A percentile compares a stretch with the other conserved stretches of the same genome.
These are phyloP conservation scores for Lepidium aucheri DNA, from an alignment of 345 rosid species.

Conservation along the genomic window DNA sequence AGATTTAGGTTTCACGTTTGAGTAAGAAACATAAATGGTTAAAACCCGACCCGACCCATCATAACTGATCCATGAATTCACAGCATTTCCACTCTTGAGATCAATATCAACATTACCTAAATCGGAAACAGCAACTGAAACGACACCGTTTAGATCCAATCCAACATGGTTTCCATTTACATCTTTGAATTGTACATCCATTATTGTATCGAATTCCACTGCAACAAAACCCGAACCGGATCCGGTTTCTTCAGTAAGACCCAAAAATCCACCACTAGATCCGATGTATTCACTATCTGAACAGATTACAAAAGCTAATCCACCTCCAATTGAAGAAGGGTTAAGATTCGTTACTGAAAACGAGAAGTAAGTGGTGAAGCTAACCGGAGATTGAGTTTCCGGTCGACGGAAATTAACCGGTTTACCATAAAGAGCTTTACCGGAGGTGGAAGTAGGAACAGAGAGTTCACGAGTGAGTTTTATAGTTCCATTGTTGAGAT, in stretches of 20 bases:
- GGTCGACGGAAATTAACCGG: slow-evolving; percentile 70
- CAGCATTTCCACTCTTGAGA: slow-evolving; percentile 83
- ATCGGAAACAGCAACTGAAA: slow-evolving; percentile 63
- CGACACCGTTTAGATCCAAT: slow-evolving; percentile 74
- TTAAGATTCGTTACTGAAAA: slow-evolving; percentile 67
- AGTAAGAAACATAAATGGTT: slow-evolving; percentile 61
- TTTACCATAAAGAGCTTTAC: slow-evolving; percentile 63
- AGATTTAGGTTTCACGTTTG: slow-evolving; percentile 71
- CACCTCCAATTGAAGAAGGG: slow-evolving; percentile 92
- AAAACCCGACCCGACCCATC: slow-evolving; percentile 43
- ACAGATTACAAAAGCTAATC: slow-evolving; percentile 79
- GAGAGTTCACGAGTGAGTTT: slow-evolving; percentile 79
- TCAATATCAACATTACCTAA: slow-evolving; percentile 57
- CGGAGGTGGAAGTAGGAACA: slow-evolving; percentile 82
- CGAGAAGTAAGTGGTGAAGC: slow-evolving; percentile 84
- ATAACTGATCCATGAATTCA: slow-evolving; percentile 84
- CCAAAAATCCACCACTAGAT: slow-evolving; percentile 66
- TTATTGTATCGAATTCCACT: slow-evolving; percentile 86
- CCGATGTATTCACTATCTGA: slow-evolving; percentile 65
- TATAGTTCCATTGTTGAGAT: slow-evolving; percentile 66
- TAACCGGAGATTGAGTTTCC: slow-evolving; percentile 39
- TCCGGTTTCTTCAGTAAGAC: slow-evolving; percentile 40
- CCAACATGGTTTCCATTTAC: slow-evolving; percentile 97
- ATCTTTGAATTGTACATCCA: slow-evolving; percentile 81
- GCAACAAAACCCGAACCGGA: slow-evolving; percentile 59